Evolutionary conservation across 805 yeast species (phyloP).

Genomic region (Wickerhamomyces hampshirensis): DNA sequence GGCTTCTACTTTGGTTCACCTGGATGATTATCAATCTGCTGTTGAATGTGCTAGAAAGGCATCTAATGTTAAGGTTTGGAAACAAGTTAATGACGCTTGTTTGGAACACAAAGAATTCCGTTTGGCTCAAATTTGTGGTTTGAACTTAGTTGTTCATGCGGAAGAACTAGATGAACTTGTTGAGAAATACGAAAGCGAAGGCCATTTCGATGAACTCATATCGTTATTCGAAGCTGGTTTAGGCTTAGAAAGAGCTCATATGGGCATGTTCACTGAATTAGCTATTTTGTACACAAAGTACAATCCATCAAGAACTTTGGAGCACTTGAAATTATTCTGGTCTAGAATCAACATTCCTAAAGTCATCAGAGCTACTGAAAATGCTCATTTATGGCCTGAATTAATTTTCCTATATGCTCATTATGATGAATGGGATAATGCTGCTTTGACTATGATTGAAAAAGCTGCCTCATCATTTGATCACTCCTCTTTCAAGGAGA

Average conservation of each 20-base stretch:
- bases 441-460: slow-evolving; percentile 94
- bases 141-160: slow-evolving; percentile 94
- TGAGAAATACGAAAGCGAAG: slow-evolving; percentile 78
- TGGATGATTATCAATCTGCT: slow-evolving; percentile 91
- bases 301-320: slow-evolving; percentile 86
- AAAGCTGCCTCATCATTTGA: slow-evolving; percentile 90
- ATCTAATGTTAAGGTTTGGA: slow-evolving; percentile 90
- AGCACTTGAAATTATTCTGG: slow-evolving; percentile 96
- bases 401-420: slow-evolving; percentile 94
- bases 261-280: slow-evolving; percentile 99
- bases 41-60: slow-evolving; percentile 99
- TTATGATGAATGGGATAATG: slow-evolving; percentile 99
- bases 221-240: slow-evolving; percentile 93
- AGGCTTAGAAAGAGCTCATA: slow-evolving; percentile 96
- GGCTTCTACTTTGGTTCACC: slow-evolving; percentile 92
- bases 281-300: slow-evolving; percentile 89
- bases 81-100: slow-evolving; percentile 95
- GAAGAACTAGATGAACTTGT: slow-evolving; percentile 93
- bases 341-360: slow-evolving; percentile 97
- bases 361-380: slow-evolving; percentile 90
- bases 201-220: slow-evolving; percentile 87
- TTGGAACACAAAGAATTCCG: slow-evolving; percentile 92
- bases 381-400: slow-evolving; percentile 94
- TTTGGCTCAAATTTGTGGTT: slow-evolving; percentile 97
- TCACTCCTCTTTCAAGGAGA: slow-evolving; percentile 90